phyloP scores from a whole-genome alignment of 2,329 filamentous ascomycete species.

The Colletotrichum caudatum region DNA sequence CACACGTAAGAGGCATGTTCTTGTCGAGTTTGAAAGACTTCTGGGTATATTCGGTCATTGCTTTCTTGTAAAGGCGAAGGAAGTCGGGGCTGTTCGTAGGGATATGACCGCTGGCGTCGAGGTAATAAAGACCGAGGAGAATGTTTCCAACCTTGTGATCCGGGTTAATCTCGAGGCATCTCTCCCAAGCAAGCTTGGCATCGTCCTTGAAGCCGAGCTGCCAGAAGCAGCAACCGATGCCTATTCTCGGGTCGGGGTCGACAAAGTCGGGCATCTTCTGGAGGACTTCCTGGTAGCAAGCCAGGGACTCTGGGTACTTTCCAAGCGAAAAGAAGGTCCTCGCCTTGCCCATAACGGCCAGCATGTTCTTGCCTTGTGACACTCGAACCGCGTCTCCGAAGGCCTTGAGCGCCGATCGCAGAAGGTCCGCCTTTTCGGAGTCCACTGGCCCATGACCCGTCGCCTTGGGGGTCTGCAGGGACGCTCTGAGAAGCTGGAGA shows the following conservation, averaged over 20 bases:
- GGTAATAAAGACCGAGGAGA: conserved; percentile 88
- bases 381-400: conserved; percentile 94
- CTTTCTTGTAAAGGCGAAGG: conserved; percentile 86
- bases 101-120: conserved; percentile 86
- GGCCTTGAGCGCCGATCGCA: conserved; percentile 88
- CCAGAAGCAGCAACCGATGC: conserved; percentile 98
- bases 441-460: conserved; percentile 73
- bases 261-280: conserved; percentile 86
- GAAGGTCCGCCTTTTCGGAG: conserved; percentile 80
- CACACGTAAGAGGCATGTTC: conserved; percentile 88
- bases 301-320: conserved; percentile 85
- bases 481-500: conserved; percentile 87
- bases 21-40: conserved; percentile 95
- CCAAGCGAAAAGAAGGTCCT: conserved; percentile 88
- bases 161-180: conserved; percentile 82
- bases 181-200: conserved; percentile 90
- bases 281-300: conserved; percentile 88
- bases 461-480: conserved; percentile 81
- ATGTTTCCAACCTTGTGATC: conserved; percentile 92
- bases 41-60: conserved; percentile 94
- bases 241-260: conserved; percentile 95
- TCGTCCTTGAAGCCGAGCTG: conserved; percentile 94
- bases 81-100: conserved; percentile 89
- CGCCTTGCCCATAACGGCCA: conserved; percentile 91
- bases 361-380: conserved; percentile 88